phyloP scores from a whole-genome alignment of 768 basidiomycete species.

The Boletus rex-veris region DNA sequence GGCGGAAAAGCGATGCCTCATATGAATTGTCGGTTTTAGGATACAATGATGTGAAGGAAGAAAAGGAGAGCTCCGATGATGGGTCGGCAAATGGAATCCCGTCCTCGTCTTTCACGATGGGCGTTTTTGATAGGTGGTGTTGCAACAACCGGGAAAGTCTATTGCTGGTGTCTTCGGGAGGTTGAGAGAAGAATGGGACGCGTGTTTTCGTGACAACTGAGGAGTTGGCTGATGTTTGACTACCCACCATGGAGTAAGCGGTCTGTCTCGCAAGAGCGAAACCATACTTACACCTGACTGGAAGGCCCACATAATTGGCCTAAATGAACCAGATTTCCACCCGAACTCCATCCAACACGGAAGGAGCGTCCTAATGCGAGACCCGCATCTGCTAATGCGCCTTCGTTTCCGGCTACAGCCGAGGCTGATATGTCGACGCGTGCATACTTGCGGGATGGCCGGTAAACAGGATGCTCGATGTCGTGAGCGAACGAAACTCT shows the following conservation, averaged over 20 bases:
- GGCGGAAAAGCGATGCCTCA: conserved; percentile 81
- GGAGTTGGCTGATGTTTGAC: conserved; percentile 57
- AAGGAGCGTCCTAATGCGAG: conserved; percentile 84
- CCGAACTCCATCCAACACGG: conserved; percentile 86
- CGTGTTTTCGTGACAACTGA: conserved; percentile 54
- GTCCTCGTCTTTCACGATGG: conserved; percentile 66
- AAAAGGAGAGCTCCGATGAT: conserved; percentile 63
- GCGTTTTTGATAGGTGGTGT: conserved; percentile 72
- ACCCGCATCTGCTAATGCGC: conserved; percentile 72
- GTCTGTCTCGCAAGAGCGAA: conserved; percentile 1
- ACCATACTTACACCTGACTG: conserved; percentile 46
- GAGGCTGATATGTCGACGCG: conserved; percentile 70
- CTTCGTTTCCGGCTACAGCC: conserved; percentile 60
- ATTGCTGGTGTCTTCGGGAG: conserved; percentile 32
- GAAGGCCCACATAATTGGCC: conserved; percentile 68
- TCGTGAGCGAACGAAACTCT: conserved; percentile 77
- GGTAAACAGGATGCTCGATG: conserved; percentile 60
- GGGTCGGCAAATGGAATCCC: conserved; percentile 70
- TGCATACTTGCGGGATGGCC: conserved; percentile 78
- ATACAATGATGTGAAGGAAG: conserved; percentile 72
- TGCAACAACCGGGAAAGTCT: conserved; percentile 64
- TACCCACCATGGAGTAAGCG: conserved; percentile 24
- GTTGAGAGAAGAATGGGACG: conserved; percentile 39
- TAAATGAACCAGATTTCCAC: conserved; percentile 69
- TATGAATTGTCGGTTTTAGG: conserved; percentile 64